These are phyloP conservation scores for Rhodamnia rubescens DNA, from an alignment of 345 rosid species.

Conservation along the genomic window DNA sequence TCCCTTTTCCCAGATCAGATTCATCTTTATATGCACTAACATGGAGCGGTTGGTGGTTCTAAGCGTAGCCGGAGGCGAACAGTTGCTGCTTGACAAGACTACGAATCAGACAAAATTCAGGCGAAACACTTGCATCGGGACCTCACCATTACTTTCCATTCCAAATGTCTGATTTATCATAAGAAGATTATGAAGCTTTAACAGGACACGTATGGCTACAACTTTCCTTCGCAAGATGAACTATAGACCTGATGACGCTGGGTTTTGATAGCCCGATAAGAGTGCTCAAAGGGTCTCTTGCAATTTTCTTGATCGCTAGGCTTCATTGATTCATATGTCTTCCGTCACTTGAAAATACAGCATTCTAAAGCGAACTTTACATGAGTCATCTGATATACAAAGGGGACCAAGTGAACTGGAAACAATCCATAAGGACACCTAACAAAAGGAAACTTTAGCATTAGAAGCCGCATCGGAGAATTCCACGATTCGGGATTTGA, in stretches of 20 bases:
- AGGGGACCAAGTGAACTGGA: background rate
- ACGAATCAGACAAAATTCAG: background rate
- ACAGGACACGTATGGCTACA: background rate
- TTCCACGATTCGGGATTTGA: constrained; percentile 58
- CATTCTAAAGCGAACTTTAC: background rate
- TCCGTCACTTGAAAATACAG: background rate
- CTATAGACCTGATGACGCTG: background rate
- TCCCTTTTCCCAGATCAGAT: background rate
- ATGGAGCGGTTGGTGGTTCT: background rate
- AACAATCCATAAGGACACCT: background rate
- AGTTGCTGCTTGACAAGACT: background rate
- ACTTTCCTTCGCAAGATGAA: background rate
- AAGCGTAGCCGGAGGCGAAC: background rate
- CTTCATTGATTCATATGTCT: background rate
- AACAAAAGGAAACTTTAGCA: constrained; percentile 49
- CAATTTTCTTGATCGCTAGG: background rate
- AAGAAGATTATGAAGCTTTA: background rate
- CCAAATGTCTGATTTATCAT: background rate
- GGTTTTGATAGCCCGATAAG: background rate
- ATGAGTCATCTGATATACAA: background rate
- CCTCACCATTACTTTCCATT: background rate
- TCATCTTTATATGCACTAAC: background rate
- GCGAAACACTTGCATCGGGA: background rate
- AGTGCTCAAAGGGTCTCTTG: background rate
- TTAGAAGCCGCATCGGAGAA: constrained; percentile 71